These are phyloP conservation scores for Clathrospora elynae DNA, from an alignment of 2,329 filamentous ascomycete species.

Conservation along the genomic window DNA sequence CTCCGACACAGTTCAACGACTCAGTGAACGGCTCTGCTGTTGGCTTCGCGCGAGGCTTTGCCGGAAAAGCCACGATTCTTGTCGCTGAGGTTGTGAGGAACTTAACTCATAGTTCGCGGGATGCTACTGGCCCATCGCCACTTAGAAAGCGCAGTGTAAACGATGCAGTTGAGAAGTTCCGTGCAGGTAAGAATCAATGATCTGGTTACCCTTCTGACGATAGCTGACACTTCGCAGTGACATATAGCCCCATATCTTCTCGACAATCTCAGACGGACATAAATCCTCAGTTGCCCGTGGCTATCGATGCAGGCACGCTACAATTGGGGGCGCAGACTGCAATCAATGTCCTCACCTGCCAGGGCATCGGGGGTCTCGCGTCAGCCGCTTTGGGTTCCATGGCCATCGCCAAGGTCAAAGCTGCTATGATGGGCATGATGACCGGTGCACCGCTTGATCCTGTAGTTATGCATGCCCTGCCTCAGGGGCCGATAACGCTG, in stretches of 20 bases:
- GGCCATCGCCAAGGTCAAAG: constrained; percentile 19
- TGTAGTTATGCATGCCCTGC: constrained; percentile 21
- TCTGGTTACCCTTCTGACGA: no score
- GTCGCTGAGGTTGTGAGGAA: constrained; percentile 27
- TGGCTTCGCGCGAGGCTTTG: constrained; percentile 32
- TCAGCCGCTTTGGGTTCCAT: constrained; percentile 26
- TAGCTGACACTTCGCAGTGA: constrained; percentile 18
- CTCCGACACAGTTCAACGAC: constrained; percentile 29
- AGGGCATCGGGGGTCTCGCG: constrained; percentile 35
- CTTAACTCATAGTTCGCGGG: constrained; percentile 15
- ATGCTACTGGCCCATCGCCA: not conserved
- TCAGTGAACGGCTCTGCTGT: constrained; percentile 34
- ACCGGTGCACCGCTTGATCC: constrained; percentile 23
- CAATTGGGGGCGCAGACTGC: constrained; percentile 24
- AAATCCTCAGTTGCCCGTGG: constrained; percentile 12
- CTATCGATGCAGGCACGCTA: constrained; percentile 28
- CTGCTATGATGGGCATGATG: constrained; percentile 4
- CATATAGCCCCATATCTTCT: constrained; percentile 10
- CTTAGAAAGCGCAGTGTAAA: constrained; percentile 8
- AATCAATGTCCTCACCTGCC: constrained; percentile 30
- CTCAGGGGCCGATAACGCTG: constrained; percentile 30
- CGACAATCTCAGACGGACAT: constrained; percentile 14
- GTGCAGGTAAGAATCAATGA: constrained; percentile 21
- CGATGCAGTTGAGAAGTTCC: constrained; percentile 5
- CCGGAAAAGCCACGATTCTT: constrained; percentile 33